Conservation (phyloP, 208 protist genomes). For the Trypanosoma vivax region DNA sequence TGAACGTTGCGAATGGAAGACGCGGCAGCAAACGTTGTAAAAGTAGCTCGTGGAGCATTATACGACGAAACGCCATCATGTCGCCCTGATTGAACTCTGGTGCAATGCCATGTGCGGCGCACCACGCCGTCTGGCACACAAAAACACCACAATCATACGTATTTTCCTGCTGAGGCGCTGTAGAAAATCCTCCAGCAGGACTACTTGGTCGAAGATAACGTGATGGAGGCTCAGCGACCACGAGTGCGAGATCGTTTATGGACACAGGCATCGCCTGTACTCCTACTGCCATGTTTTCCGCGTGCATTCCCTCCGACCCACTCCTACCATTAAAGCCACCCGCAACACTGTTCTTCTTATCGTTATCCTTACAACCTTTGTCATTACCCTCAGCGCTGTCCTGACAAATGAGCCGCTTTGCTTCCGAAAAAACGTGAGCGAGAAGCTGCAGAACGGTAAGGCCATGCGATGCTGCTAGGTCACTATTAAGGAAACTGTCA, state of each 20-base stretch:
- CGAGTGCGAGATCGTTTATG: neutral
- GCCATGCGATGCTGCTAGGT: constrained; percentile 11
- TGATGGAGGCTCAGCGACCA: too few species aligned
- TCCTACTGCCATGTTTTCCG: neutral
- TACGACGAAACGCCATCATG: constrained; percentile 33
- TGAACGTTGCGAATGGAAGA: constrained; percentile 22
- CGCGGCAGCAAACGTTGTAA: constrained; percentile 36
- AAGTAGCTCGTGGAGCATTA: constrained; percentile 60
- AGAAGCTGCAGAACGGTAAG: constrained; percentile 23
- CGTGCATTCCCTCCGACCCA: too few species aligned
- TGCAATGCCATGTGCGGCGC: constrained; percentile 44
- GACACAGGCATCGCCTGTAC: neutral
- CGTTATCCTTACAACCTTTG: neutral
- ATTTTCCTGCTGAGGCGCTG: constrained; percentile 62
- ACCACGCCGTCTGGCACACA: constrained; percentile 76
- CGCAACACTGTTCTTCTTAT: too few species aligned
- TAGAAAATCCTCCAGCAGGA: constrained; percentile 26
- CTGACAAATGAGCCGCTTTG: constrained; percentile 19
- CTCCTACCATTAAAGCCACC: too few species aligned
- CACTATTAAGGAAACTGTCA: constrained; percentile 50
- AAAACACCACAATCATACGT: constrained; percentile 77
- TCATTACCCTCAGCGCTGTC: neutral
- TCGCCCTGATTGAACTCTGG: constrained; percentile 45
- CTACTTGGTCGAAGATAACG: too few species aligned
- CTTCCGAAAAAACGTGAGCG: constrained; percentile 35